These are phyloP conservation scores for Alternaria brassicae DNA, from an alignment of 2,329 filamentous ascomycete species.

Conservation along the genomic window DNA sequence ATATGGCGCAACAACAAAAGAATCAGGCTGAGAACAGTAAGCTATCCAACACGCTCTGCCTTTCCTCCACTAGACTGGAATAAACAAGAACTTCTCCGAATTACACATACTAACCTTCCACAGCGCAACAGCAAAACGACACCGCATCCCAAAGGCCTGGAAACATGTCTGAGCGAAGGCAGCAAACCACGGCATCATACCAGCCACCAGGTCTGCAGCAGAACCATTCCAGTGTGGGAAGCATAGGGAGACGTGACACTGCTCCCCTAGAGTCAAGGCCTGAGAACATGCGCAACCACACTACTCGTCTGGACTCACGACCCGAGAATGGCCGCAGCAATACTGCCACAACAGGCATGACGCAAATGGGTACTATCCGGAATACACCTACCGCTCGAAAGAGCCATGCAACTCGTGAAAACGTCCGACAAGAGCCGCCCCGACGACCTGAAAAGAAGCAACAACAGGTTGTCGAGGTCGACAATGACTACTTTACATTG, in stretches of 20 bases:
- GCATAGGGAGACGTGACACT: constrained; percentile 27
- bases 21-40: constrained; percentile 10
- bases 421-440: constrained; percentile 14
- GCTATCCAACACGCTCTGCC: neutral
- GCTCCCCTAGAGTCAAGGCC: constrained; percentile 12
- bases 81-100: neutral
- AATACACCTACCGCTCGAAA: constrained; percentile 22
- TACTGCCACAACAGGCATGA: constrained; percentile 17
- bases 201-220: constrained; percentile 19
- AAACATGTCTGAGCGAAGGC: constrained; percentile 9
- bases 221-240: constrained; percentile 20
- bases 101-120: neutral
- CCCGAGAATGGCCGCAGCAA: constrained; percentile 12
- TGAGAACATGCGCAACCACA: constrained; percentile 13
- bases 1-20: constrained; percentile 19
- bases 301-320: constrained; percentile 8
- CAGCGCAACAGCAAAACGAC: constrained; percentile 5
- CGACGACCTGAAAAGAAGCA: constrained; percentile 37
- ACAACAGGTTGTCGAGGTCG: constrained; percentile 48
- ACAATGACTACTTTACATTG: constrained; percentile 61
- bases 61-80: neutral
- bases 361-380: constrained; percentile 21
- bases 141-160: constrained; percentile 4
- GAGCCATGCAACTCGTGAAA: constrained; percentile 19
- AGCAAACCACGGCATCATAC: constrained; percentile 13